Evolutionary conservation across 2,329 filamentous ascomycete genomes (phyloP).

Genomic region (Cadophora gregata): DNA sequence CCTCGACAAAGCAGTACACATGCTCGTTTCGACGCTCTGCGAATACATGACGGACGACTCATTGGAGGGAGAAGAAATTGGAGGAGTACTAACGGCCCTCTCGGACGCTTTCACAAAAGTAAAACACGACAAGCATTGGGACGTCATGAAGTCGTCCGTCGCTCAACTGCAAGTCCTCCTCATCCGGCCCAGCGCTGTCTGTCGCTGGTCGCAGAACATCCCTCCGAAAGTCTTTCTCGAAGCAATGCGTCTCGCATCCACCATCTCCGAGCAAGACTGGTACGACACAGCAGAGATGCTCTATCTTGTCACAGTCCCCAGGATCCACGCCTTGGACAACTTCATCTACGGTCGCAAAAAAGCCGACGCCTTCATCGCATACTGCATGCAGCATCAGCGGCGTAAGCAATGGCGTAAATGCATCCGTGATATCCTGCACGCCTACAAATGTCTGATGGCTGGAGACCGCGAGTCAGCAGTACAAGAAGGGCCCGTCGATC

Average conservation of each 20-base stretch:
- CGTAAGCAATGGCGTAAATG: constrained; percentile 21
- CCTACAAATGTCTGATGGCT: constrained; percentile 22
- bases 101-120: constrained; percentile 16
- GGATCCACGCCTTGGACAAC: constrained; percentile 19
- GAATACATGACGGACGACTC: constrained; percentile 19
- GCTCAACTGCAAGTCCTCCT: constrained; percentile 15
- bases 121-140: constrained; percentile 18
- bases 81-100: constrained; percentile 18
- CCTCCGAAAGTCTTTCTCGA: constrained; percentile 20
- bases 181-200: constrained; percentile 13
- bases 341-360: constrained; percentile 22
- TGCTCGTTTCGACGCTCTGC: constrained; percentile 20
- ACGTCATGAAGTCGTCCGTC: constrained; percentile 17
- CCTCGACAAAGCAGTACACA: constrained; percentile 20
- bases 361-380: constrained; percentile 21
- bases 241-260: constrained; percentile 18
- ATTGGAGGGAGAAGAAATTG: constrained; percentile 12
- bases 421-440: constrained; percentile 20
- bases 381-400: constrained; percentile 21
- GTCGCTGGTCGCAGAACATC: constrained; percentile 20
- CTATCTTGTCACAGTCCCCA: constrained; percentile 20
- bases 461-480: constrained; percentile 20
- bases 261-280: constrained; percentile 19
- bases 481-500: constrained; percentile 19
- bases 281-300: constrained; percentile 23